Evolutionary conservation across 257 asterid genomes (phyloP), one percentile per base, ranked within the genome.

Genomic region (Rauvolfia tetraphylla): DNA sequence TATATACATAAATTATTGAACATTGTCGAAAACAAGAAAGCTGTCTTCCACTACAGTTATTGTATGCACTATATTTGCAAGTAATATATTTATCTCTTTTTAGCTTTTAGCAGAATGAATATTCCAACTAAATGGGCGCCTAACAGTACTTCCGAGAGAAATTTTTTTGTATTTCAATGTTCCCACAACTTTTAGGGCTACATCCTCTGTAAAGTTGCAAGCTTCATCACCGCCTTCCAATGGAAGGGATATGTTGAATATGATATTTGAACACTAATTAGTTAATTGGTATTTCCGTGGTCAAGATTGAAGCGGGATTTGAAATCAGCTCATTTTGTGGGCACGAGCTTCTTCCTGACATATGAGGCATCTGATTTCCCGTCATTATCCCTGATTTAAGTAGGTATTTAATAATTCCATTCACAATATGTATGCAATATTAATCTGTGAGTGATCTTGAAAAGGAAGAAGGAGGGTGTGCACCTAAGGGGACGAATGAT

Each of bases 1-100:
- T 15, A 63, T 63, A 34, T 20, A 3, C 22, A 9, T 73, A n/a
- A 0, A 48, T 71, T n/a, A 56, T 56, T 56, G 63, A 31, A 3
- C 33, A 61, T 67, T 61, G 34, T 71, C 0, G 38, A 44, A 61
- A 42, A 61, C 61, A 29, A 4, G 78, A 74, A 74, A 61, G 71
- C 34, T 74, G 78, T 74, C 71, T 59, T 46, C 78, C 77, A 73
- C 77, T 73, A 33, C 42, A 36, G 1, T 66, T 67, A 38, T 67
- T 67, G 31, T 20, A 67, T 38, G 33, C 38, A 38, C 38, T 38
- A 20, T 5, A 34, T 34, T 66, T 66, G 20, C 18, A 1, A 67
- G 20, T 22, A 38, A 67, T 67, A 67, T 36, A 66, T 34, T 14
- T 23, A 15, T 31, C 10, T 49, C n/a, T 63, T 34, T 63, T 22